phyloP scores from a whole-genome alignment of 2,329 filamentous ascomycete genomes.

The Rugonectria rugulosa region DNA sequence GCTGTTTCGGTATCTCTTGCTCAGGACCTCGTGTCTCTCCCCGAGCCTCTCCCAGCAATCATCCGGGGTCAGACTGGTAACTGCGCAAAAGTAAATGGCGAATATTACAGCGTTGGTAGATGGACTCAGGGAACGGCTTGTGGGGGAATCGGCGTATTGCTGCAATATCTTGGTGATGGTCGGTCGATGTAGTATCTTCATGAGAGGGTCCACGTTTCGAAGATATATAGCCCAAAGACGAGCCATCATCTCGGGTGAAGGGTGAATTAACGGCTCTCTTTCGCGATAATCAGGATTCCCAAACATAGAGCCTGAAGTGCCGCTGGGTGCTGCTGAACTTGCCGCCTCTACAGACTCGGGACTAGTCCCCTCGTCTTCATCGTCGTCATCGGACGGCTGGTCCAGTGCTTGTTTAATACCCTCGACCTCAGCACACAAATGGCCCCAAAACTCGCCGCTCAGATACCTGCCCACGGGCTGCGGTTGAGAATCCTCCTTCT shows the following conservation, averaged over 20 bases:
- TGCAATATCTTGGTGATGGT: constrained; percentile 43
- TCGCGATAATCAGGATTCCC: constrained; percentile 37
- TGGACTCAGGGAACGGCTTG: constrained; percentile 24
- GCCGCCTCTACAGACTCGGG: constrained; percentile 38
- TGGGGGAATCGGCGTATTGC: constrained; percentile 34
- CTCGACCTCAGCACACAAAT: constrained; percentile 53
- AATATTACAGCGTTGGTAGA: constrained; percentile 50
- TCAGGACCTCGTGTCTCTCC: constrained; percentile 44
- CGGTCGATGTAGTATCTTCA: constrained; percentile 56
- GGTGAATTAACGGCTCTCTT: constrained; percentile 41
- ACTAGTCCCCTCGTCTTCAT: constrained; percentile 44
- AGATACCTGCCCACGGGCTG: constrained; percentile 47
- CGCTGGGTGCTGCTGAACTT: constrained; percentile 28
- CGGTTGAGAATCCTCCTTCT: constrained; percentile 18
- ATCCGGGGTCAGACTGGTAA: constrained; percentile 43
- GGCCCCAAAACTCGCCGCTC: constrained; percentile 54
- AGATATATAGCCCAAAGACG: constrained; percentile 48
- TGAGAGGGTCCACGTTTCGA: constrained; percentile 51
- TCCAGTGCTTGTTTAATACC: constrained; percentile 54
- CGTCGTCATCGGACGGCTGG: constrained; percentile 50
- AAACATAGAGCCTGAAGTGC: constrained; percentile 39
- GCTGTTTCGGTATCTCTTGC: constrained; percentile 41
- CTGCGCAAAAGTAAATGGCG: constrained; percentile 52
- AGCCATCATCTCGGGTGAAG: constrained; percentile 47
- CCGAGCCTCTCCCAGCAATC: constrained; percentile 45